Conservation (phyloP, 345 rosid genomes). For the Gossypium raimondii region DNA sequence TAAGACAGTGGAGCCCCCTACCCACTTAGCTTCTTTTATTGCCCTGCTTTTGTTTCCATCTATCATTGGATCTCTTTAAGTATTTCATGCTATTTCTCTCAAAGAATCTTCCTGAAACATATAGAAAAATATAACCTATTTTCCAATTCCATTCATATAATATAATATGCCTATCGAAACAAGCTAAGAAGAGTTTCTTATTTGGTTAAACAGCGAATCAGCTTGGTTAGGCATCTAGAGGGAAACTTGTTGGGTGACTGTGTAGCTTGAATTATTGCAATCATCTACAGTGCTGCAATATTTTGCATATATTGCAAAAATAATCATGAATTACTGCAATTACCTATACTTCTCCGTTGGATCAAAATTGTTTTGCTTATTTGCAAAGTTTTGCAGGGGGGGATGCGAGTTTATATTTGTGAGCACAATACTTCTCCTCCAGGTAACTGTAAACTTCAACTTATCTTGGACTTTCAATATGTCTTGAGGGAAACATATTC, state of each 20-base stretch:
- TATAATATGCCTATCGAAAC: background rate
- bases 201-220: background rate
- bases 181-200: background rate
- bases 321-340: background rate
- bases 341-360: background rate
- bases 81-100: too few species aligned
- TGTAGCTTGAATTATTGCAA: background rate
- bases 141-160: background rate
- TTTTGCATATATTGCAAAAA: too few species aligned
- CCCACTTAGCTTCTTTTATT: background rate
- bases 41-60: background rate
- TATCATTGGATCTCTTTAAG: background rate
- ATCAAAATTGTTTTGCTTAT: background rate
- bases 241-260: background rate
- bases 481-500: background rate
- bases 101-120: background rate
- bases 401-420: slow-evolving; percentile 68
- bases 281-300: background rate
- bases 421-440: slow-evolving; percentile 83
- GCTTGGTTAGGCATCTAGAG: background rate
- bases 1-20: background rate
- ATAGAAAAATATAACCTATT: background rate
- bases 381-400: slow-evolving; percentile 53
- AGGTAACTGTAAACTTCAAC: slow-evolving; percentile 36
- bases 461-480: background rate